These are phyloP conservation scores for Candida easanensis DNA, from an alignment of 805 yeast species.

Conservation along the genomic window DNA sequence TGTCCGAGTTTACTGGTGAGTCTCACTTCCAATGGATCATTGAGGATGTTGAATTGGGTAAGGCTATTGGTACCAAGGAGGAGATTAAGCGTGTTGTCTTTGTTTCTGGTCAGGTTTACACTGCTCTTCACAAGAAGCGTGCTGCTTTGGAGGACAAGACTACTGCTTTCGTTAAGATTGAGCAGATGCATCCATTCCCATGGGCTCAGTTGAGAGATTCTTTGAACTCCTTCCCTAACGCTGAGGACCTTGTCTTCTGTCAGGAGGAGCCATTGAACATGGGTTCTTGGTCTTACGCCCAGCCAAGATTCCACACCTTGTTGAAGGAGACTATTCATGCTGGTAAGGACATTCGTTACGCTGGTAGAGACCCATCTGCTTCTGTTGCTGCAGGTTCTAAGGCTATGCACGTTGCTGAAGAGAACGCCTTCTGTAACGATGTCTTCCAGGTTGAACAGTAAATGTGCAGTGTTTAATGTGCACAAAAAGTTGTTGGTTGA, in stretches of 20 bases:
- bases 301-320: conserved; percentile 80
- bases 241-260: conserved; percentile 90
- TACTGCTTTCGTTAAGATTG: conserved; percentile 86
- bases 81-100: conserved; percentile 86
- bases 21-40: conserved; percentile 94
- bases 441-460: conserved; percentile 44
- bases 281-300: conserved; percentile 80
- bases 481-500: too few species aligned
- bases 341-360: conserved; percentile 66
- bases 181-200: conserved; percentile 99
- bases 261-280: conserved; percentile 99
- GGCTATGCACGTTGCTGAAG: conserved; percentile 83
- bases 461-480: too few species aligned
- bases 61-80: conserved; percentile 68
- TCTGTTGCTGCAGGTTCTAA: conserved; percentile 98
- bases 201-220: conserved; percentile 88
- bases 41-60: conserved; percentile 87
- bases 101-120: conserved; percentile 91
- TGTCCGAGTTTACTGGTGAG: conserved; percentile 85
- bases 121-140: conserved; percentile 89
- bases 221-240: conserved; percentile 72
- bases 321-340: conserved; percentile 72
- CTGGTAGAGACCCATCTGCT: conserved; percentile 98
- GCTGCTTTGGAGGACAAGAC: conserved; percentile 68
- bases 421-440: conserved; percentile 78